Conservation (phyloP, 208 protist genomes). For the Porcisia hertigi region DNA sequence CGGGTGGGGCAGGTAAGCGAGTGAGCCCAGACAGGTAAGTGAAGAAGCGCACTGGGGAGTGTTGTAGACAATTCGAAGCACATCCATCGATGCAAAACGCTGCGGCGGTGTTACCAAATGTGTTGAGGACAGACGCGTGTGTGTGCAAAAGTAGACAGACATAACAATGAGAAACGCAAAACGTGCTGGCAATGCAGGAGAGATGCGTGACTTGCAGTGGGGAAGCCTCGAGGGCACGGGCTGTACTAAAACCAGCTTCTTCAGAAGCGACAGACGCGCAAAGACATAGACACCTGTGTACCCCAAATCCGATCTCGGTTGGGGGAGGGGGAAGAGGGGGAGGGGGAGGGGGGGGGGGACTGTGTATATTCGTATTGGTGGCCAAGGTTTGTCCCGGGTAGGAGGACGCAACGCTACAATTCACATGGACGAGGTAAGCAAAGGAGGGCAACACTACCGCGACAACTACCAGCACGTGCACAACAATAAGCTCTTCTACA, state of each 20-base stretch:
- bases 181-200: neutral
- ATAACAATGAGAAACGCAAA: neutral
- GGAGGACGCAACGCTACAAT: neutral
- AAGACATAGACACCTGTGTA: neutral
- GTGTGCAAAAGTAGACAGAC: neutral
- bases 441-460: neutral
- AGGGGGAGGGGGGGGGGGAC: neutral
- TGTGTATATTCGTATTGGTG: neutral
- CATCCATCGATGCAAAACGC: no score
- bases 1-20: neutral
- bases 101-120: neutral
- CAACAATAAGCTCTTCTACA: neutral
- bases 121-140: neutral
- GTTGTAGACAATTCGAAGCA: neutral
- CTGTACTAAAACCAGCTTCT: no score
- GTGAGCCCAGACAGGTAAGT: no score
- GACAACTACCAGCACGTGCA: neutral
- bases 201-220: neutral
- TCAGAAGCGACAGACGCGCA: no score
- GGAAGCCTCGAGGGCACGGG: neutral
- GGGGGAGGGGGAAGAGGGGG: neutral
- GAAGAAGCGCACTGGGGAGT: no score
- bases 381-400: neutral
- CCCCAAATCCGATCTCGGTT: neutral
- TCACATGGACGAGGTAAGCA: slow-evolving; percentile 1